Evolutionary conservation across 2,329 filamentous ascomycete genomes (phyloP).

Genomic region (Colletotrichum sidae): DNA sequence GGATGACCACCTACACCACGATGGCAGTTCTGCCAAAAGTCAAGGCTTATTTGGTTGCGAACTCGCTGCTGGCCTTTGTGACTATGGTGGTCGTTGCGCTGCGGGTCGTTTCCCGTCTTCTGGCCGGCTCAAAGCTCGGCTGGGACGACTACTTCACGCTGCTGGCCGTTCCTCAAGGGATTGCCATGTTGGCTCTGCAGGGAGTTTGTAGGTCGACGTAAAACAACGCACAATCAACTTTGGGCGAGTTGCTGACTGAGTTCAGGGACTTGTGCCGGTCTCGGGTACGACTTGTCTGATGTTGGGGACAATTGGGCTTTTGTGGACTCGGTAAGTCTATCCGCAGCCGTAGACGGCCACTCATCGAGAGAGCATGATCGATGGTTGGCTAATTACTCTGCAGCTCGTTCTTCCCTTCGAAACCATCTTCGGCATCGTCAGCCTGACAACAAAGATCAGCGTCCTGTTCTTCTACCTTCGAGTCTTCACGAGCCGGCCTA

Average conservation of each 20-base stretch:
- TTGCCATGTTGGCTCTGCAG: slow-evolving; percentile 46
- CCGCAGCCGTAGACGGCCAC: too few species aligned
- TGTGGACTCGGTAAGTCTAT: slow-evolving; percentile 4
- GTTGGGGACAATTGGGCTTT: slow-evolving; percentile 16
- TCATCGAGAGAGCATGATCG: neutral
- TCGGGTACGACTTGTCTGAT: slow-evolving; percentile 40
- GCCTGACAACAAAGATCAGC: slow-evolving; percentile 53
- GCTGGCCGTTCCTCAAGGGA: slow-evolving; percentile 45
- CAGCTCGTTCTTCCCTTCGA: slow-evolving; percentile 53
- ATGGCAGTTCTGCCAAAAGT: slow-evolving; percentile 32
- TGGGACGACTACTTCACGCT: slow-evolving; percentile 53
- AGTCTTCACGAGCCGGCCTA: slow-evolving; percentile 49
- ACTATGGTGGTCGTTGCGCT: slow-evolving; percentile 41
- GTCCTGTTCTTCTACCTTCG: slow-evolving; percentile 57
- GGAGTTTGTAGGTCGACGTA: slow-evolving; percentile 43
- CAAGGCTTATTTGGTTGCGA: slow-evolving; percentile 43
- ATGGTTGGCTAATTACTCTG: neutral
- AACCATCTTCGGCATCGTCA: slow-evolving; percentile 49
- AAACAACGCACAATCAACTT: neutral
- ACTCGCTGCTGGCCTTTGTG: slow-evolving; percentile 38
- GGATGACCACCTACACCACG: slow-evolving; percentile 7
- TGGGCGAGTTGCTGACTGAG: neutral
- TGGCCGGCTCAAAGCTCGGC: slow-evolving; percentile 44
- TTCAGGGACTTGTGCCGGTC: slow-evolving; percentile 40
- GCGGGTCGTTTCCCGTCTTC: slow-evolving; percentile 43